Evolutionary conservation across 2,329 filamentous ascomycete genomes (phyloP), one percentile per base, ranked within the genome.

Genomic region (Tolypocladium guangdongense): DNA sequence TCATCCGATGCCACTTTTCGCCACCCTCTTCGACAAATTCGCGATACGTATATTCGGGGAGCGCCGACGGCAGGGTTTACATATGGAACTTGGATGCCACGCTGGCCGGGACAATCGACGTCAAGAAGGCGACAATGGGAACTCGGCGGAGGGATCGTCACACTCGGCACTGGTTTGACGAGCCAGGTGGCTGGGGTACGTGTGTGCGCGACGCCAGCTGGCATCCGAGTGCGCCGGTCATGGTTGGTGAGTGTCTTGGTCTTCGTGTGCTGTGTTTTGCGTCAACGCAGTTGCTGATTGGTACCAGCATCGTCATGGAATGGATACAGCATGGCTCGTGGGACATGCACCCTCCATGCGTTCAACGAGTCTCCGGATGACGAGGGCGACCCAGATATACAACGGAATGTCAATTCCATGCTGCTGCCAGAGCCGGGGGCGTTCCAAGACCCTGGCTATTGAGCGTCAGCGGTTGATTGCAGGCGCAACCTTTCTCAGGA

Each of bases 1-100:
- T 97, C 41, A 96, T 97, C 60, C 80, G 93, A 56, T 97, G 93
- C 64, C 92, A 97, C 70, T 99, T 99, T 71, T 93, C 88, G 35
- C 93, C 93, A 0, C 83, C 89, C 0, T 82, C 80, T 12, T 91
- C 88, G 64, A 92, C 90, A 2, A 88, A 96, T 66, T 90, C 88
- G 10, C 80, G 90, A 61, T 97, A 96, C 65, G 90, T 99, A 24
- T 97, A 96, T 71, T 88, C 86, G 22, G 93, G 93, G 24, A 95
- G 88, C 62, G 83, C 89, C 58, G 90, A 96, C 60, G 93, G 93
- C 49, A 87, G 87, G 55, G 87, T 96, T 0, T 92, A 90, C 61
- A 81, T 97, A 43, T 99, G 88, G 79, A 97, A 97, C 65, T 74
- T 97, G 70, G 91, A 99, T 65, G 91, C 89, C 35, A 96, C 90